Evolutionary conservation across 257 asterid species (phyloP), one percentile per base, ranked within the genome.

Genomic region (Solanum etuberosum): DNA sequence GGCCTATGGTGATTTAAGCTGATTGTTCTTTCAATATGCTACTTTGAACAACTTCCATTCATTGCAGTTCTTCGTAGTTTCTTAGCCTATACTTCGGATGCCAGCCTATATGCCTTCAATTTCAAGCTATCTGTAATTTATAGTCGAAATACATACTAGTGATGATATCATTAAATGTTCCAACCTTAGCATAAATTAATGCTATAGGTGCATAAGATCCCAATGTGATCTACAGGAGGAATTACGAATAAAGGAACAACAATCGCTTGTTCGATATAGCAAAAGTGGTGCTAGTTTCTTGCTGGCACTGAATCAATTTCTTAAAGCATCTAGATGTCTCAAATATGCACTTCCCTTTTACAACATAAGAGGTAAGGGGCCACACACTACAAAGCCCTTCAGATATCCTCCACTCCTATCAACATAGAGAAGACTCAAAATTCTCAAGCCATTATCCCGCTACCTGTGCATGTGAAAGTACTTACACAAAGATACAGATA

Each of bases 1-100:
- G 38, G 35, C 67, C 38, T 63, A 84, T 32, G 86, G 57, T 84
- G 23, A 78, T 84, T 84, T 77, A 54, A 65, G 81, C 81, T 37
- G 15, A 67, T 89, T 40, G 87, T 65, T 85, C 77, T 65, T 78
- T 18, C 61, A 87, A 38, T 70, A 87, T 68, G 74, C 87, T 67
- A 65, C 40, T 78, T 77, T 77, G 61, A 77, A 65, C 70, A 76
- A 63, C 86, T 72, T 76, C 37, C 37, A 7, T 65, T 27, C 40
- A 12, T n/a, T 78, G 21, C 40, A 48, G 18, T 67, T 78, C 76
- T 51, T 37, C 74, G 29, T 84, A 73, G 72, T 9, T 74, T 1
- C 29, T 85, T 85, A 63, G 43, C 71, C 0, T 76, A n/a, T 15
- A 72, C 34, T 86, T 20, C 5, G 2, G 3, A 7, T 37, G 68